Conservation (phyloP, 2,329 filamentous ascomycete species). For the Arthrocladium fulminans region DNA sequence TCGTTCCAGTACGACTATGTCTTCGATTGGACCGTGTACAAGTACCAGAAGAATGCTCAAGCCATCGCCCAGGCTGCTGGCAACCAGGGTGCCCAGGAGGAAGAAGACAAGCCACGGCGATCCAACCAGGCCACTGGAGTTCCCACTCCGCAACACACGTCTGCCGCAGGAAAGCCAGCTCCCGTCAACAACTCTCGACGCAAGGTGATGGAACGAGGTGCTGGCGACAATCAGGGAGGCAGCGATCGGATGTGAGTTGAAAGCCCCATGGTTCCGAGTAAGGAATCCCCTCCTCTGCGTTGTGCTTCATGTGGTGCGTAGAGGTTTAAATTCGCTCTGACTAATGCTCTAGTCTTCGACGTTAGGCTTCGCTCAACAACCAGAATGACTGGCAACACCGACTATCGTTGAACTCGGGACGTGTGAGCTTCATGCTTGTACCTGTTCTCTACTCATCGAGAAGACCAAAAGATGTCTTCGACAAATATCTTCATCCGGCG, state of each 20-base stretch:
- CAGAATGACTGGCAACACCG: conserved; percentile 48
- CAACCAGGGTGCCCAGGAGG: conserved; percentile 54
- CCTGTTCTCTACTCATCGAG: conserved; percentile 2
- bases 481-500: conserved; percentile 21
- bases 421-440: conserved; percentile 32
- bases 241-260: conserved; percentile 95
- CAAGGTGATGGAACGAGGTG: conserved; percentile 68
- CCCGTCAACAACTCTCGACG: conserved; percentile 68
- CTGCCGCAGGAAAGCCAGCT: conserved; percentile 59
- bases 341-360: conserved; percentile 77
- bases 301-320: conserved; percentile 68
- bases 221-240: conserved; percentile 56
- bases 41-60: conserved; percentile 98
- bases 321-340: conserved; percentile 65
- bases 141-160: conserved; percentile 42
- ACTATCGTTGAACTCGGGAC: conserved; percentile 46
- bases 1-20: conserved; percentile 99
- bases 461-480: conserved; percentile 17
- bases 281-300: conserved; percentile 81
- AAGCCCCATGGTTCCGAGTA: conserved; percentile 68
- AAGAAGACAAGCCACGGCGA: conserved; percentile 68
- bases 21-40: conserved; percentile 99
- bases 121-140: conserved; percentile 57
- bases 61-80: conserved; percentile 78
- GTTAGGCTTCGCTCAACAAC: conserved; percentile 79